Conservation (phyloP, 2,329 filamentous ascomycete genomes). For the Pseudogymnoascus sp. region DNA sequence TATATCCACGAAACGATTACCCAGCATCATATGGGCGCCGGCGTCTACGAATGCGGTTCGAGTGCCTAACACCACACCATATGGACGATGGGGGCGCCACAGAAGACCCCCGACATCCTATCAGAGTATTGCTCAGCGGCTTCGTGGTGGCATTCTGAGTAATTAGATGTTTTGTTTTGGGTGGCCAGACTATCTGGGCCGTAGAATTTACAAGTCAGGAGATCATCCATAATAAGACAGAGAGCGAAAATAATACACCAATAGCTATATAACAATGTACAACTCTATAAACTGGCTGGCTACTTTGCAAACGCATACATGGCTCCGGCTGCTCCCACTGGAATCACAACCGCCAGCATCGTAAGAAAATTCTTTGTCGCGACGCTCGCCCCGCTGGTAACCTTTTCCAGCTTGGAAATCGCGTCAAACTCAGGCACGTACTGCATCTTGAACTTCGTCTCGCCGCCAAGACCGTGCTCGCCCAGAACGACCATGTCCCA, state of each 20-base stretch:
- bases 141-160: neutral
- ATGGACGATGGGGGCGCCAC: neutral
- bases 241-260: neutral
- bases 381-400: neutral
- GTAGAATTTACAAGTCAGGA: neutral
- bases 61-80: too few relatives aligned
- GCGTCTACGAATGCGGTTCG: neutral
- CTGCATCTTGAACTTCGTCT: conserved; percentile 63
- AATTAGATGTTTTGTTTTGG: too few relatives aligned
- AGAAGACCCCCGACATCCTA: too few relatives aligned
- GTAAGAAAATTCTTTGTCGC: neutral
- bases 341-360: neutral
- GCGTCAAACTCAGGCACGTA: conserved; percentile 51
- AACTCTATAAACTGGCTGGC: neutral
- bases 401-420: conserved; percentile 29
- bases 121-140: neutral
- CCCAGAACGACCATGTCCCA: neutral
- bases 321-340: neutral
- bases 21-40: neutral
- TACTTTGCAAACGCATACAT: neutral
- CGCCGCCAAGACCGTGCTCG: conserved; percentile 48
- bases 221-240: neutral
- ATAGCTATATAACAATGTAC: conserved; percentile 1
- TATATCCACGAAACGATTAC: neutral
- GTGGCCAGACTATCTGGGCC: neutral